Percentiles rank a stretch among this genome's conserved stretches.
Conservation (phyloP, 2,329 filamentous ascomycete genomes). For the Xylaria sp. region DNA sequence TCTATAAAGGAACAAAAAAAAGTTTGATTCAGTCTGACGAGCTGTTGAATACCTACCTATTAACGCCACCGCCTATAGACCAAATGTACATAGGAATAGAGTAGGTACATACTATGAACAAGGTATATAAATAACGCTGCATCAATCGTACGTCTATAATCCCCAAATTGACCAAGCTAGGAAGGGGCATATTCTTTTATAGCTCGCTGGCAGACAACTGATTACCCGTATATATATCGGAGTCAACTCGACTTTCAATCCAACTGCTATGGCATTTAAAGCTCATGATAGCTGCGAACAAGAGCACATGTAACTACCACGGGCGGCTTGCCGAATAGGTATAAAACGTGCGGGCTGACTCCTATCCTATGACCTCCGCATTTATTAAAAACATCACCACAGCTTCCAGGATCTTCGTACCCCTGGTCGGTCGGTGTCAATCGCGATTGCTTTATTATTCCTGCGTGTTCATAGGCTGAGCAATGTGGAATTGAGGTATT, state of each 20-base stretch:
- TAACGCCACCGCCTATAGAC: background rate
- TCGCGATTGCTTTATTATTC: slow-evolving; percentile 26
- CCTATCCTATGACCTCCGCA: slow-evolving; percentile 29
- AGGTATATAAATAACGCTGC: background rate
- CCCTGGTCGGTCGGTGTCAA: slow-evolving; percentile 24
- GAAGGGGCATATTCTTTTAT: background rate
- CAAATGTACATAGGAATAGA: background rate
- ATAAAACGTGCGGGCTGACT: slow-evolving; percentile 29
- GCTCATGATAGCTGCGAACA: background rate
- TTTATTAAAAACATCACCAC: slow-evolving; percentile 25
- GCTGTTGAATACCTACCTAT: background rate
- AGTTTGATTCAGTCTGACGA: background rate
- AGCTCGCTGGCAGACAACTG: background rate
- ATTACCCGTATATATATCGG: background rate
- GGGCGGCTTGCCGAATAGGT: slow-evolving; percentile 35
- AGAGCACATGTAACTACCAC: background rate
- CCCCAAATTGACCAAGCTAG: background rate
- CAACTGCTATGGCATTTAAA: background rate
- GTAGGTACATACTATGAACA: background rate
- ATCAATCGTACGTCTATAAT: background rate
- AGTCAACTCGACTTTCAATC: background rate
- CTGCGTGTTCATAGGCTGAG: slow-evolving; percentile 33
- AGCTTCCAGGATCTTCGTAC: slow-evolving; percentile 16
- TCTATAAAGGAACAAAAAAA: background rate
- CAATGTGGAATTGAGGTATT: slow-evolving; percentile 36